Evolutionary conservation across 495 filamentous ascomycete species (phyloP).

Genomic region (Opeltia flavorubescens): DNA sequence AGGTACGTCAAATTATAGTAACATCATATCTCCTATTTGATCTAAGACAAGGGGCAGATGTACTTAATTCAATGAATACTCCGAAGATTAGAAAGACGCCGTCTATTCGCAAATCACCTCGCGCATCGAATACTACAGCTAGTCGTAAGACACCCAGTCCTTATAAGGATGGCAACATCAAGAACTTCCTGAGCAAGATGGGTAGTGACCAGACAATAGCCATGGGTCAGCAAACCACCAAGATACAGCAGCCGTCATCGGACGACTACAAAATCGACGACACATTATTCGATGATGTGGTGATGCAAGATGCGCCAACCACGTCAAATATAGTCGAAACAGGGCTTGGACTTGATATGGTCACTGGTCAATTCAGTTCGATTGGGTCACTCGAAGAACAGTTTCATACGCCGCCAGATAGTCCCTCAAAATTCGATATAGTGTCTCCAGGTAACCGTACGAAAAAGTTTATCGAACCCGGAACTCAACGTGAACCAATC

Average conservation of each 20-base stretch:
- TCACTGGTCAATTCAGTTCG: background rate
- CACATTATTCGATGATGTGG: background rate
- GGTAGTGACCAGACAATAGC: background rate
- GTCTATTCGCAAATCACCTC: background rate
- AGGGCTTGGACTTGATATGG: background rate
- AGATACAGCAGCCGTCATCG: background rate
- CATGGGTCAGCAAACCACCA: background rate
- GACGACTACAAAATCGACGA: slow-evolving; percentile 1
- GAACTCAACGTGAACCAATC: too few species aligned
- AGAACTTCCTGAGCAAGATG: background rate
- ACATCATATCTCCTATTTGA: too few species aligned
- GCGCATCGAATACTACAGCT: background rate
- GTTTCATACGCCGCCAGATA: background rate
- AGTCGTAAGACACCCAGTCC: background rate
- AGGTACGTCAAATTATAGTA: background rate
- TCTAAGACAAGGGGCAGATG: too few species aligned
- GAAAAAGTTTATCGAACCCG: too few species aligned
- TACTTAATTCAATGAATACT: background rate
- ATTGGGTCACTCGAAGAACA: background rate
- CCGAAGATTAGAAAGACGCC: background rate
- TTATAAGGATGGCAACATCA: background rate
- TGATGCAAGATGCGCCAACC: background rate
- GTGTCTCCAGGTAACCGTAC: background rate
- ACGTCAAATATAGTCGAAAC: too few species aligned
- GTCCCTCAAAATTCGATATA: background rate